A percentile compares a stretch with the other conserved stretches of the same genome.
Conservation (phyloP, 345 rosid species). For the Mallotus nudiflorus region DNA sequence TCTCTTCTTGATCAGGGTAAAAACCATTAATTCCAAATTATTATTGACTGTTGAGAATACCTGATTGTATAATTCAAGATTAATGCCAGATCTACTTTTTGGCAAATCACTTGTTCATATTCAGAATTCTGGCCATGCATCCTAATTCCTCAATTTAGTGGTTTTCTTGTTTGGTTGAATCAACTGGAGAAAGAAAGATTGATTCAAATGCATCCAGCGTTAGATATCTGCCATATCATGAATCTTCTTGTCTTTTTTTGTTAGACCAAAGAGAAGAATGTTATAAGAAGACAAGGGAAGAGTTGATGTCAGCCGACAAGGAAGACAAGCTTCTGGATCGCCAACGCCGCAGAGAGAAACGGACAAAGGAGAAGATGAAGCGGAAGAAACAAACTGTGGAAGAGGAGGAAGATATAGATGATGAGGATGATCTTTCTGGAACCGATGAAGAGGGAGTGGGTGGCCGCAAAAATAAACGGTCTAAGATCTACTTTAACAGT, state of each 20-base stretch:
- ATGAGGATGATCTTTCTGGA: constrained; percentile 45
- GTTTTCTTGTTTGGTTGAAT: neutral
- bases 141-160: neutral
- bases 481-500: constrained; percentile 53
- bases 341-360: constrained; percentile 70
- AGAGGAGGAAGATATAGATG: constrained; percentile 41
- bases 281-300: constrained; percentile 70
- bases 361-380: constrained; percentile 68
- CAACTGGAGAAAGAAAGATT: neutral
- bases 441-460: constrained; percentile 45
- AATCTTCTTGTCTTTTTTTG: constrained; percentile 9
- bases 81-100: neutral
- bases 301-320: constrained; percentile 67
- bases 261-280: constrained; percentile 58
- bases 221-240: neutral
- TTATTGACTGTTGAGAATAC: neutral
- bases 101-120: neutral
- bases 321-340: constrained; percentile 78
- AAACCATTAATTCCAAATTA: neutral
- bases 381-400: constrained; percentile 50
- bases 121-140: too few species aligned
- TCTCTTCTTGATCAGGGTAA: constrained; percentile 72
- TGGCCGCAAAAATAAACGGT: constrained; percentile 42
- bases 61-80: neutral
- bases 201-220: neutral